These are phyloP conservation scores for Apiotrichum montevideense DNA, from an alignment of 1,284 basidiomycete species.

Conservation along the genomic window DNA sequence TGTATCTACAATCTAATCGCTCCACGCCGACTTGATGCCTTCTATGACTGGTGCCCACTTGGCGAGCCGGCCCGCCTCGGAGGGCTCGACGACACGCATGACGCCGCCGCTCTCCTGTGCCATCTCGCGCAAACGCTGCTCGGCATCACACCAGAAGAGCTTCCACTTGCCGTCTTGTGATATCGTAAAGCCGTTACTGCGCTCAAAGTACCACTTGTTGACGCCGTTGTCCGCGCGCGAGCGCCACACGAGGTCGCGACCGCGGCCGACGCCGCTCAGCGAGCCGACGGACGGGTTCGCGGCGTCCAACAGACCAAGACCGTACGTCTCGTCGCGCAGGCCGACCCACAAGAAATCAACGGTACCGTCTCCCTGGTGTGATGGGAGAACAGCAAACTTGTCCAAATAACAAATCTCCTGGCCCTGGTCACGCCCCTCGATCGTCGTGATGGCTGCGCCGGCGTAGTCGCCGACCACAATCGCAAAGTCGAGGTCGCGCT, in stretches of 20 bases:
- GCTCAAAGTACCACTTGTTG: conserved; percentile 99
- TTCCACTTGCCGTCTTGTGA: conserved; percentile 62
- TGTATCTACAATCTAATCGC: background rate
- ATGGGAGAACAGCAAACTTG: conserved; percentile 95
- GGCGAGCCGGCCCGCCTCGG: conserved; percentile 69
- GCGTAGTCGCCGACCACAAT: conserved; percentile 95
- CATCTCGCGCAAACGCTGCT: conserved; percentile 49
- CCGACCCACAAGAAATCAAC: conserved; percentile 99
- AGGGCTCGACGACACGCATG: conserved; percentile 69
- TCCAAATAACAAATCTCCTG: conserved; percentile 80
- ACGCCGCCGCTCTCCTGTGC: conserved; percentile 34
- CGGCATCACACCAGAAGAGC: conserved; percentile 98
- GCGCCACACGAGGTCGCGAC: conserved; percentile 94
- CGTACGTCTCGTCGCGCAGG: conserved; percentile 95
- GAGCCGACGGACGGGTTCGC: conserved; percentile 90
- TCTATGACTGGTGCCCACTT: conserved; percentile 68
- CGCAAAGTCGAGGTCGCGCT: conserved; percentile 76
- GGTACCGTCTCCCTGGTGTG: conserved; percentile 93
- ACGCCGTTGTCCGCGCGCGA: conserved; percentile 87
- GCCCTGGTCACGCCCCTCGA: conserved; percentile 52
- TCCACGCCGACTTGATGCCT: conserved; percentile 76
- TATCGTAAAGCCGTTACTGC: conserved; percentile 76
- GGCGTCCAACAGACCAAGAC: conserved; percentile 85
- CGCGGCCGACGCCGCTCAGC: conserved; percentile 76
- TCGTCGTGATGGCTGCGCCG: conserved; percentile 90